A percentile compares a stretch with the other conserved stretches of the same genome.
Conservation (phyloP, 441 rosid species). For the Codiaeum variegatum region DNA sequence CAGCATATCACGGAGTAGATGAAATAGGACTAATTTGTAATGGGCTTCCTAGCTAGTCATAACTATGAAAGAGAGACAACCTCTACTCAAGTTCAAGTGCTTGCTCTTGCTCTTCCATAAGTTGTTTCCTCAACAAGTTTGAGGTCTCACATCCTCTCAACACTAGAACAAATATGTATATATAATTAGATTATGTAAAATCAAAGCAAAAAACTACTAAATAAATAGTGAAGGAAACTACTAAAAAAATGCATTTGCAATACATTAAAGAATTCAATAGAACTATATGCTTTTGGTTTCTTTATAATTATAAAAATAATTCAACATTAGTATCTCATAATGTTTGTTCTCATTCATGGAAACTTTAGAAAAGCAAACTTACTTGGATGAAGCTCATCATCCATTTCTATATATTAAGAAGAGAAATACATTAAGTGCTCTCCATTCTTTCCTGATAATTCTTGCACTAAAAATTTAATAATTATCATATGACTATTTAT, state of each 20-base stretch:
- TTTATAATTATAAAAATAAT: neutral
- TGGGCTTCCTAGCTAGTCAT: conserved; percentile 32
- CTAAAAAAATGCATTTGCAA: neutral
- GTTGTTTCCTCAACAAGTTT: conserved; percentile 45
- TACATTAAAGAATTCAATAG: neutral
- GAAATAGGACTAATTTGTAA: conserved; percentile 28
- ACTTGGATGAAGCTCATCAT: conserved; percentile 53
- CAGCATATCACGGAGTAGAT: conserved; percentile 32
- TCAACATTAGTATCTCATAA: neutral
- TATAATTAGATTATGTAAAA: neutral
- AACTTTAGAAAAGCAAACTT: conserved; percentile 17
- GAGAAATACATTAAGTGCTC: conserved; percentile 34
- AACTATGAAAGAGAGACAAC: conserved; percentile 36
- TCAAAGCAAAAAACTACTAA: neutral
- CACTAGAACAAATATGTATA: conserved; percentile 27
- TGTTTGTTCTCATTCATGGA: neutral
- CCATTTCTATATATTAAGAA: conserved; percentile 40
- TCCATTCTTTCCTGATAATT: conserved; percentile 53
- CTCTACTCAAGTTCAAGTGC: conserved; percentile 41
- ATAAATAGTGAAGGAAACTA: neutral
- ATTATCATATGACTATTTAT: too few relatives aligned
- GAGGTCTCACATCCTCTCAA: conserved; percentile 45
- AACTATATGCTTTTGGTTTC: neutral
- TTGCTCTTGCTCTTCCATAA: conserved; percentile 44
- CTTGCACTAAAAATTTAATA: conserved; percentile 28